Conservation (phyloP, 352 stramenopile species). For the Thraustochytrium striatum region DNA sequence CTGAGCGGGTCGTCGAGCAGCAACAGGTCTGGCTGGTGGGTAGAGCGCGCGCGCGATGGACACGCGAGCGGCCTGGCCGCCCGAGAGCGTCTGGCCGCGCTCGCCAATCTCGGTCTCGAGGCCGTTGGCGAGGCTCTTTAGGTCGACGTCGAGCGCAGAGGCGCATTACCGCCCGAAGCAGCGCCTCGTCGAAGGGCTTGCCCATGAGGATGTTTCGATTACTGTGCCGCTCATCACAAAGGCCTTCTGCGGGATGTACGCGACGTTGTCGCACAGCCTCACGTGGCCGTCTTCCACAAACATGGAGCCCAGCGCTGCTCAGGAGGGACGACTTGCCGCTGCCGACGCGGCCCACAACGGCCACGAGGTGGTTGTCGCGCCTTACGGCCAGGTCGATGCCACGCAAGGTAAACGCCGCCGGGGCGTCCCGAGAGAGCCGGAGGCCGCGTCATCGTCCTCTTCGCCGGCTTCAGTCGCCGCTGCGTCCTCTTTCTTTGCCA, state of each 20-base stretch:
- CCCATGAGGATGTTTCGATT: conserved; percentile 65
- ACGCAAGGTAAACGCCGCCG: not conserved
- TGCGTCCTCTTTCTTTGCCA: too few relatives aligned
- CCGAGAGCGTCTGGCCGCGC: conserved; percentile 45
- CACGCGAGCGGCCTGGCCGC: conserved; percentile 33
- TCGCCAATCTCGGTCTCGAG: conserved; percentile 47
- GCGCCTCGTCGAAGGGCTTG: conserved; percentile 4
- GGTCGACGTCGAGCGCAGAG: conserved; percentile 37
- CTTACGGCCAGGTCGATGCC: conserved; percentile 38
- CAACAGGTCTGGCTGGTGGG: conserved; percentile 49
- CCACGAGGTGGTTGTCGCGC: conserved; percentile 24
- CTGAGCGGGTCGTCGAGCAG: conserved; percentile 57
- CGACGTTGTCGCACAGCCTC: conserved; percentile 23
- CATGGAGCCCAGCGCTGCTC: conserved; percentile 59
- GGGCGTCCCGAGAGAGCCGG: not conserved
- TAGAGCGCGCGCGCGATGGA: conserved; percentile 53
- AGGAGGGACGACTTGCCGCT: conserved; percentile 64
- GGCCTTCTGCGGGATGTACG: conserved; percentile 60
- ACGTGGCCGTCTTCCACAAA: not conserved
- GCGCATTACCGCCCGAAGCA: conserved; percentile 21
- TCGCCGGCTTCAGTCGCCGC: not conserved
- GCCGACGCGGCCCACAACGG: conserved; percentile 60
- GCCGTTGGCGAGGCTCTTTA: conserved; percentile 27
- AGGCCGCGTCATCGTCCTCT: not conserved
- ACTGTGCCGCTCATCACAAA: conserved; percentile 72